Conservation (phyloP, 225 moss, liverwort and hornwort genomes). For the Climacium dendroides region DNA sequence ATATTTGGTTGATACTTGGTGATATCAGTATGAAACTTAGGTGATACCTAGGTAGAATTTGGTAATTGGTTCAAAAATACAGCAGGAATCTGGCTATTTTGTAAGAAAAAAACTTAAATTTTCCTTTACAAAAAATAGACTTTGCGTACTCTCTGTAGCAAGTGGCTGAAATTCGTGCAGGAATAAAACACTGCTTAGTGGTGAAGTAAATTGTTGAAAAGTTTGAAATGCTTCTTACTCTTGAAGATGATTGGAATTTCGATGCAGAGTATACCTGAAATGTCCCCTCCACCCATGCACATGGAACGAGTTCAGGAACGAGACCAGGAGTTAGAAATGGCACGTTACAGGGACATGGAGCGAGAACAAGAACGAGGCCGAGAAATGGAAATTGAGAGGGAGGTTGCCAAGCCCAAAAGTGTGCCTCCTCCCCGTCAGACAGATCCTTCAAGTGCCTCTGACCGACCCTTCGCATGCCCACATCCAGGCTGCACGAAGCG, state of each 20-base stretch:
- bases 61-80: background rate
- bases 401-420: background rate
- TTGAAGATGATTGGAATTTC: background rate
- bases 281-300: conserved; percentile 47
- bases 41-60: background rate
- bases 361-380: background rate
- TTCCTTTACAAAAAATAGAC: background rate
- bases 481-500: conserved; percentile 77
- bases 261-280: conserved; percentile 65
- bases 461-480: conserved; percentile 55
- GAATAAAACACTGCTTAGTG: no score
- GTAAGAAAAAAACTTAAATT: background rate
- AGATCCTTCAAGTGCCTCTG: background rate
- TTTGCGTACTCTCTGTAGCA: background rate
- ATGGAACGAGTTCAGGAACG: conserved; percentile 27
- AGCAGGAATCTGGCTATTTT: background rate
- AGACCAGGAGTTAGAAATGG: conserved; percentile 20
- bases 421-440: conserved; percentile 7
- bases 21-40: background rate
- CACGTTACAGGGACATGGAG: conserved; percentile 24
- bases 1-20: background rate
- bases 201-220: background rate
- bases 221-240: background rate
- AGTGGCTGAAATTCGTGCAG: no score
- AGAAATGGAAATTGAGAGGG: conserved; percentile 31